Base-by-base conservation (phyloP, 345 rosid genomes). In the Eucalyptus erythrocorys region DNA sequence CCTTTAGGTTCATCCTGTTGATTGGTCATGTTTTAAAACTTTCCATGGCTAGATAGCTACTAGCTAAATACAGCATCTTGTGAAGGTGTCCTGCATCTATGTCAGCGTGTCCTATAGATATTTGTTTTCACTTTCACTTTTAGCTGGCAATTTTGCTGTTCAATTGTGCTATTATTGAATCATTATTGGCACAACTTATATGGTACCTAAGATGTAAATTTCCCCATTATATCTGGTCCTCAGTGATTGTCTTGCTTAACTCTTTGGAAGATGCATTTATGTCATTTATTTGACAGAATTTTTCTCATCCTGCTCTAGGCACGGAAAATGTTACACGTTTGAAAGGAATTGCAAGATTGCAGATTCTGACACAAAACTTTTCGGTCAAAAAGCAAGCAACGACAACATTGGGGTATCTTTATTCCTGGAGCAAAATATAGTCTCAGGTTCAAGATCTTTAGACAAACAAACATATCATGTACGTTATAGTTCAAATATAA, bases 401-500 rank as follows among this genome's bases (percentile, higher is more conserved):
- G 1, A 90, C 92, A 47, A 93, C 98, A 47, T 89, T 97, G 91
- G 92, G 91, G 88, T 91, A 94, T 92, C 97, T 98, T 86, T 97
- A 98, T 90, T 90, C 96, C 34, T 98, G 99, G 99, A 95, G 98
- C 95, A 92, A 93, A 80, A 92, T 95, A 87, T 98, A 97, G 91
- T 87, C 91, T 11, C 93, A 96, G 91, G 92, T 98, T 87, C n/a
- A n/a, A n/a, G n/a, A n/a, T n/a, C n/a, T n/a, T n/a, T n/a, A n/a
- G n/a, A n/a, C n/a, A n/a, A n/a, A n/a, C n/a, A n/a, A n/a, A n/a
- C n/a, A n/a, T n/a, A n/a, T n/a, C n/a, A 43, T 43, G 45, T 43
- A 43, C 45, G 8, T 43, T 43, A 43, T 43, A 43, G 45, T 43
- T 43, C 45, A 43, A 7, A 43, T 43, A 2, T 7, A 8, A 43